phyloP scores from a whole-genome alignment of 768 basidiomycete genomes.

The Mycena kentingensis region DNA sequence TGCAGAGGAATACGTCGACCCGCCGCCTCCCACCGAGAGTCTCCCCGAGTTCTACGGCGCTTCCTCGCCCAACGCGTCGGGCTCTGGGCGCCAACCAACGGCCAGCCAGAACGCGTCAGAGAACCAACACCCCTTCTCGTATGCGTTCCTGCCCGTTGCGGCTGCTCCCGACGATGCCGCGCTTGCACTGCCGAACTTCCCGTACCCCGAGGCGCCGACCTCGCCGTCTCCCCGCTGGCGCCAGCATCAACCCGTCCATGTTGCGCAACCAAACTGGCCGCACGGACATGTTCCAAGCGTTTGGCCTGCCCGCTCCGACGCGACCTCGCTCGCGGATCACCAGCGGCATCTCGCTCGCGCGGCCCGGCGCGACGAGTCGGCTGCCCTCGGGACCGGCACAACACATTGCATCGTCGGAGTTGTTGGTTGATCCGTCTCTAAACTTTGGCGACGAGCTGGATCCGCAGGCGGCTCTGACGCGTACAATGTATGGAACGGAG shows the following conservation, averaged over 20 bases:
- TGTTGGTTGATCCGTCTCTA: constrained; percentile 41
- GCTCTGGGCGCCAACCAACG: constrained; percentile 34
- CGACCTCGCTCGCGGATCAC: constrained; percentile 43
- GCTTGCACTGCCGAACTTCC: constrained; percentile 45
- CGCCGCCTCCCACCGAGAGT: constrained; percentile 52
- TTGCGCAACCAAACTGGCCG: constrained; percentile 37
- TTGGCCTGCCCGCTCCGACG: constrained; percentile 46
- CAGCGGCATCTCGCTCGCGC: constrained; percentile 28
- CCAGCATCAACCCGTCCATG: constrained; percentile 24
- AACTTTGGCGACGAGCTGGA: constrained; percentile 37
- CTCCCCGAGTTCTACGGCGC: constrained; percentile 55
- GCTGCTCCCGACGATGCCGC: constrained; percentile 52
- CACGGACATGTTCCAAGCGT: constrained; percentile 48
- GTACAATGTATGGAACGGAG: constrained; percentile 86
- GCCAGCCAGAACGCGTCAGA: constrained; percentile 53
- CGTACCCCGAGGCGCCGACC: constrained; percentile 58
- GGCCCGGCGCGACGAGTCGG: no score
- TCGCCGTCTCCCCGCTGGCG: constrained; percentile 56
- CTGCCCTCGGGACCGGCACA: no score
- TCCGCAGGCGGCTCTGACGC: constrained; percentile 47
- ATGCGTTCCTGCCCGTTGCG: constrained; percentile 52
- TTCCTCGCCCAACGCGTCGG: constrained; percentile 40
- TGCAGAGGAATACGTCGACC: constrained; percentile 42
- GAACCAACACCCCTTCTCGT: constrained; percentile 57
- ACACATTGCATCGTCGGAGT: background rate